Base-by-base conservation (phyloP, 2,329 filamentous ascomycete species). In the Aspergillus viridinutans region DNA sequence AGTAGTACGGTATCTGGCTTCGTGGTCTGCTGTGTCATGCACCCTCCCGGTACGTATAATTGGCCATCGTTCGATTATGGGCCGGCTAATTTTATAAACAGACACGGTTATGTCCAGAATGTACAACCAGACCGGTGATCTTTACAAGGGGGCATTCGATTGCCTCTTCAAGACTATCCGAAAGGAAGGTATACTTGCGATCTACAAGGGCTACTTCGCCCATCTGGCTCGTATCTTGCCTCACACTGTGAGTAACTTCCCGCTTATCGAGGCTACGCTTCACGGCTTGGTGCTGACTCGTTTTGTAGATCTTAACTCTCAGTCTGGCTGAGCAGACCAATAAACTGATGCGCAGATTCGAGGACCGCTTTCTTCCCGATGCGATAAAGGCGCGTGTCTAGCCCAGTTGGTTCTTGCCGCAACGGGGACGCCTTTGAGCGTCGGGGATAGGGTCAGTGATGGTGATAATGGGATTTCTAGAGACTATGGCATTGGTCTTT, bases 101-200 rank as follows among this genome's bases (percentile, higher is more conserved):
- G 94, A 99, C 74, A 99, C 94, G 4, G 90, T 99, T 77, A 99
- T 99, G 94, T 94, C 91, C 60, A 89, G 94, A 61, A 88, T 99
- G 81, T 99, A 99, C 81, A 99, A 99, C 80, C 94, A 99, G 75
- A 96, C 92, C 60, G 94, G 94, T 53, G 96, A 97, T 72, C 83
- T 99, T n/a, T 99, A 99, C 81, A 87, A 84, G 65, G 90, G 92
- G 57, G 90, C 95, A 4, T 90, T 96, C 61, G 94, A 99, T 77
- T 99, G 94, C 73, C 76, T 97, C 58, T 85, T 84, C 72, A 92
- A 96, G 78, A 99, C 94, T 0, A 82, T 99, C 59, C 88, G 87
- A 72, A 96, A 91, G 0, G 94, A 99, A 74, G 94, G 94, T 23
- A 68, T 96, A 53, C 78, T 97, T 49, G 94, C 94, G 59, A 90